Base-by-base conservation (phyloP, 2,329 filamentous ascomycete species). In the Colletotrichum phormii region DNA sequence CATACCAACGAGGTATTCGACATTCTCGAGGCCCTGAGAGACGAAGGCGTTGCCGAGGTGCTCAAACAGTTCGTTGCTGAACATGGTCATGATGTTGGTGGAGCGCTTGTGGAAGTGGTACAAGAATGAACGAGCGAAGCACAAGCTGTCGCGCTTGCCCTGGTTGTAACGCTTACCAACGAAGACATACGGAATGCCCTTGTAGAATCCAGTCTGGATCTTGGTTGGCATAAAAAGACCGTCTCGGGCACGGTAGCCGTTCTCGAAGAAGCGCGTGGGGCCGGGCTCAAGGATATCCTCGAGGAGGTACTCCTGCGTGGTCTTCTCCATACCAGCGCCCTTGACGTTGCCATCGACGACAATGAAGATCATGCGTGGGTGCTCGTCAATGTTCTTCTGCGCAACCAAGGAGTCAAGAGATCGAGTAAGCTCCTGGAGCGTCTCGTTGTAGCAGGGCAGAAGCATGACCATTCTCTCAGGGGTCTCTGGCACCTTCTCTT, bases 371-470 rank as follows among this genome's bases (percentile, higher is more conserved):
- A 83, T 78, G 11, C 82, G 79, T 12, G 82, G 81, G 64, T 87
- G 84, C 3, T 81, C 72, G 0, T 81, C 81, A 24, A 88, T 83
- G 3, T 82, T 80, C 70, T 82, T 81, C 74, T 87, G 86, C 0
- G 80, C 78, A 5, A 86, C 80, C 4, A 88, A 77, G 3, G 86
- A 87, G 69, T 87, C 84, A 0, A 87, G 80, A 0, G 85, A 87
- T 2, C 81, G 80, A 4, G 78, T 81, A 29, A 86, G 77, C 72
- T 88, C 86, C 5, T 86, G 79, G 7, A 78, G 76, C 0, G 84
- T 86, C 75, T 88, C 85, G 74, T 87, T 87, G 77, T 87, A 88
- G 77, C 86, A 88, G 1, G 86, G 85, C 5, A 87, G 78, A 37
- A 87, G 76, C 35, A 86, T 75, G 2, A 87, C 84, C 79, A 87